phyloP scores from a whole-genome alignment of 768 basidiomycete genomes.

The Amanita exitialis region DNA sequence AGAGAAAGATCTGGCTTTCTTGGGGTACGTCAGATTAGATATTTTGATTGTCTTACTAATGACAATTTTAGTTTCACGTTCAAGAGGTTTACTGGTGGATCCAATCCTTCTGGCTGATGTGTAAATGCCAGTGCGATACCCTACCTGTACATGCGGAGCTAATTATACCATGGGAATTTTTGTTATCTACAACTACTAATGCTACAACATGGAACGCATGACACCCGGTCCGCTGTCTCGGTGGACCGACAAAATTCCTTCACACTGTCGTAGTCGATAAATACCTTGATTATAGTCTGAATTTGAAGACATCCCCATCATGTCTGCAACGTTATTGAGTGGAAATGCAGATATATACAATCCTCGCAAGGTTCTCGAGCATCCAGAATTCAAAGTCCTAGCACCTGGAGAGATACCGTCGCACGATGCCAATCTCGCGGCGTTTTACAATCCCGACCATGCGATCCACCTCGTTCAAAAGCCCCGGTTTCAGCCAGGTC shows the following conservation, averaged over 20 bases:
- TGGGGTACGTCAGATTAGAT: slow-evolving; percentile 33
- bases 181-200: slow-evolving; percentile 4
- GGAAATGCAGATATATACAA: slow-evolving; percentile 39
- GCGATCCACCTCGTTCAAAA: slow-evolving; percentile 63
- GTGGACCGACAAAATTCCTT: neutral
- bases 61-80: slow-evolving; percentile 59
- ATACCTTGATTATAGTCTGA: neutral
- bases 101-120: slow-evolving; percentile 10
- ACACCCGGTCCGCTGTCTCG: neutral
- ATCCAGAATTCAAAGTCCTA: slow-evolving; percentile 45
- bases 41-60: neutral
- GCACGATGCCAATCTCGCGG: slow-evolving; percentile 44
- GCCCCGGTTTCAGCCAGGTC: slow-evolving; percentile 46
- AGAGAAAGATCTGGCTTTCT: slow-evolving; percentile 60
- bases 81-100: slow-evolving; percentile 55
- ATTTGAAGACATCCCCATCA: slow-evolving; percentile 8
- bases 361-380: slow-evolving; percentile 45
- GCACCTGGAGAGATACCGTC: slow-evolving; percentile 37
- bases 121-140: neutral
- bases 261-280: neutral
- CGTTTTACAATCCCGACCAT: slow-evolving; percentile 53
- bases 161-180: neutral
- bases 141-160: slow-evolving; percentile 3
- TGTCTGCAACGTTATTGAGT: slow-evolving; percentile 18
- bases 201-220: neutral